Base-by-base conservation (phyloP, 2,329 filamentous ascomycete genomes). In the Piedraia hortae region DNA sequence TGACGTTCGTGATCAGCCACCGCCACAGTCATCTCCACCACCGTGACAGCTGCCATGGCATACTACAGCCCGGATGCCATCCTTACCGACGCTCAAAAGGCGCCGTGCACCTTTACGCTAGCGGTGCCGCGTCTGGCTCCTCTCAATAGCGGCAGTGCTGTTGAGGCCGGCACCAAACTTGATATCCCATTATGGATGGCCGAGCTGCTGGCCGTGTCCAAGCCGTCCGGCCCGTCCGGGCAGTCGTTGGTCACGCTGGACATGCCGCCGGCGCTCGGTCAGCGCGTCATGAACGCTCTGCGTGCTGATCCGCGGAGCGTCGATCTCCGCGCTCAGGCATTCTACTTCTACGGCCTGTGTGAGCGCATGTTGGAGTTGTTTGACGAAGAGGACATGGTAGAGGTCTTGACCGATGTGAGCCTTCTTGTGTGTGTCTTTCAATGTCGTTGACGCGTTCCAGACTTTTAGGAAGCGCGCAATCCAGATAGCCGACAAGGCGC, bases 31-130 rank as follows among this genome's bases (percentile, higher is more conserved):
- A n/a, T n/a, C n/a, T n/a, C n/a, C n/a, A 10, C 10, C 16, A 7
- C 16, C 16, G 10, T 7, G 16, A 17, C 16, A 10, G 16, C 10
- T 10, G 16, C 16, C 10, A 28, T 24, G 49, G 35, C 70, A 16
- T 88, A 88, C 53, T 88, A 85, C 53, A 68, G 78, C 43, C 62
- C 82, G 26, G 69, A 80, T 36, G 59, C 71, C 28, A 85, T 88
- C 48, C 58, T 85, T 19, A 85, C 75, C 6, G 74, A 85, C 43
- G 66, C 73, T 21, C 75, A 80, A 67, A 93, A 91, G 72, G 63
- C 91, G 14, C 82, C 85, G 18, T 90, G 80, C 52, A 88, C 73
- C 22, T 91, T 93, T 48, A 73, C 90, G 40, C 62, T 91, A 38
- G 72, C 82, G 27, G 68, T 90, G 14, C 71, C 78, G 10, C 67